Evolutionary conservation across 2,329 filamentous ascomycete genomes (phyloP).

Genomic region (Ophiostoma piceae): DNA sequence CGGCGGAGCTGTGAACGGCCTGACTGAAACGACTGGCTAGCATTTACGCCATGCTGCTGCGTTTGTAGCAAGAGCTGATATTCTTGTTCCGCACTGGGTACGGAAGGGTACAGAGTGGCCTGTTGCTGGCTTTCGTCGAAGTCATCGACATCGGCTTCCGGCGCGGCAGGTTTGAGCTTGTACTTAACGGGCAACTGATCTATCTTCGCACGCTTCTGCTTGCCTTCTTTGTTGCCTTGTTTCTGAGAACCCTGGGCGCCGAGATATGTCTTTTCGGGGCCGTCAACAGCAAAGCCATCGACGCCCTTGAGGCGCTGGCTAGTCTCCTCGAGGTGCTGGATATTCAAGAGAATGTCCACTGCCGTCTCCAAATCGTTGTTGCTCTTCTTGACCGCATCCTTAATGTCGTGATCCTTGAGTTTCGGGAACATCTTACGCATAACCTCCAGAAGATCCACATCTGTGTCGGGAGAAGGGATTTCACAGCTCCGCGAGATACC

Average conservation of each 20-base stretch:
- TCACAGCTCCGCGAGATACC: conserved; percentile 35
- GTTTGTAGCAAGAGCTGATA: background rate
- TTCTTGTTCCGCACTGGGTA: background rate
- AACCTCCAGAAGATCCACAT: conserved; percentile 33
- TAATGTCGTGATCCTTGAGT: conserved; percentile 60
- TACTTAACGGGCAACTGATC: conserved; percentile 37
- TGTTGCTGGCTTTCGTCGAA: background rate
- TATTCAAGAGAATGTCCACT: conserved; percentile 75
- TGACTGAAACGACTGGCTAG: conserved; percentile 33
- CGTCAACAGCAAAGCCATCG: conserved; percentile 60
- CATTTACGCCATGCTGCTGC: conserved; percentile 15
- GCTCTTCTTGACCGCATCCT: conserved; percentile 61
- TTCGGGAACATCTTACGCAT: conserved; percentile 68
- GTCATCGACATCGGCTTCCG: conserved; percentile 32
- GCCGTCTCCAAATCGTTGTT: conserved; percentile 62
- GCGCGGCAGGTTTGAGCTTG: conserved; percentile 36
- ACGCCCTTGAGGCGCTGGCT: conserved; percentile 64
- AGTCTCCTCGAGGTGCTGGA: conserved; percentile 68
- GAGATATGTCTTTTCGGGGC: conserved; percentile 28
- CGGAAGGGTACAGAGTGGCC: background rate
- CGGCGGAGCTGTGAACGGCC: conserved; percentile 42
- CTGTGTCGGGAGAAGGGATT: conserved; percentile 46
- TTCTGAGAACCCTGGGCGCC: conserved; percentile 11
- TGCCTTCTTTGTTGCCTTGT: conserved; percentile 7
- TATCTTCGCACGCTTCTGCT: conserved; percentile 31